Base-by-base conservation (phyloP, 1,139 yeast species). In the Hansenula sp. region DNA sequence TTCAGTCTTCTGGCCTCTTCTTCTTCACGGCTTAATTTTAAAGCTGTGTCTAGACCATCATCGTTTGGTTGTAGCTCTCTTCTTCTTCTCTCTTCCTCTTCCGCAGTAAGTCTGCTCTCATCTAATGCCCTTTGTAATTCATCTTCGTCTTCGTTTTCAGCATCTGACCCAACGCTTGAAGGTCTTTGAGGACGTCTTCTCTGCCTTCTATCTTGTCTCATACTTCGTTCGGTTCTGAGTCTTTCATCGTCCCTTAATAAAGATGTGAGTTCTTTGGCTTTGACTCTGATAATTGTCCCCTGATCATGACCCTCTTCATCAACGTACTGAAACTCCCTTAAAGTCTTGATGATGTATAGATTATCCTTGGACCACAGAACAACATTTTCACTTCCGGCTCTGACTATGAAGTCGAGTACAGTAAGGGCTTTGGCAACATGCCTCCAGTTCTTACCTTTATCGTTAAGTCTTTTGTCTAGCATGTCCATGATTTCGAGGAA, bases 381-480 rank as follows among this genome's bases (percentile, higher is more conserved):
- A 59, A 94, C 94, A 57, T 87, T 86, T 55, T 93, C 97, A 27
- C 93, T 78, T 24, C 98, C 99, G 52, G 76, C 79, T 54, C 95
- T 79, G 24, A 93, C 90, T 52, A 93, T 73, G 65, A 84, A 93
- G 60, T 93, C 98, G 58, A 93, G 74, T 13, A 93, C 85, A 1
- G 96, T 87, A 55, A 93, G 73, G 2, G 95, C 81, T 65, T 93
- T 94, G 52, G 95, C 93, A 38, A 93, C 93, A 65, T 93, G 99
- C 54, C 97, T 79, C 99, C 99, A 93, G 67, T 93, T 88, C 65
- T 91, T 93, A 48, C 99, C 99, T 71, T 91, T 91, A 61, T 93
- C 99, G 61, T 93, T 93, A 56, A 94, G 72, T 53, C 99, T 77
- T 55, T 91, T 82, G 67, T 91, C 99, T 43, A 93, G 67, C 89